Evolutionary conservation across 768 basidiomycete genomes (phyloP).

Genomic region (Mycena rosella): DNA sequence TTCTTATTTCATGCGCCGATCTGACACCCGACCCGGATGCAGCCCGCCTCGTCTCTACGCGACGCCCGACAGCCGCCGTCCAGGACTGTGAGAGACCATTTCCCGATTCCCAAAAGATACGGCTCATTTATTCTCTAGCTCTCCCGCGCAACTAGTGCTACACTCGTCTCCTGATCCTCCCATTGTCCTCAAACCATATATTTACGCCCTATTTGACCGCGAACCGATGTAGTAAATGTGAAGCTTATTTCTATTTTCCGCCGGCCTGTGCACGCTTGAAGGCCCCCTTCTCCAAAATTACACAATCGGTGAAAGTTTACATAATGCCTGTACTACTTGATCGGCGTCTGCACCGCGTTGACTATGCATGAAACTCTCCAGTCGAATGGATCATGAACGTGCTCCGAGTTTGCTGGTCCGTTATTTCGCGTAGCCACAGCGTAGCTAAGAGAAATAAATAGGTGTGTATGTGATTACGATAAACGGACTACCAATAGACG

Average conservation of each 20-base stretch:
- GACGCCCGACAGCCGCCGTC: background rate
- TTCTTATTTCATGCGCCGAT: background rate
- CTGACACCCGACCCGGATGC: background rate
- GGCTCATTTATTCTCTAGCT: background rate
- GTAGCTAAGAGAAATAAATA: too few relatives aligned
- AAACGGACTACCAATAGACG: background rate
- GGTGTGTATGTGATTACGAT: too few relatives aligned
- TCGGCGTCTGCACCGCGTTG: background rate
- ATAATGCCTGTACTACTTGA: background rate
- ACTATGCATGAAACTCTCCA: background rate
- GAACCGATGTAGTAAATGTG: background rate
- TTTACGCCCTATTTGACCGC: background rate
- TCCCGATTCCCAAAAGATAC: background rate
- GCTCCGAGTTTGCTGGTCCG: background rate
- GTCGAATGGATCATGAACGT: background rate
- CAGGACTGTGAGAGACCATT: background rate
- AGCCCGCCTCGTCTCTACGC: background rate
- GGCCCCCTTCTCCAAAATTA: background rate
- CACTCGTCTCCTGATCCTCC: background rate
- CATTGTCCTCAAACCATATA: background rate
- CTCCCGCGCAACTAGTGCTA: conserved; percentile 1
- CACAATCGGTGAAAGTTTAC: background rate
- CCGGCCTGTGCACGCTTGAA: too few relatives aligned
- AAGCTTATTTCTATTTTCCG: background rate
- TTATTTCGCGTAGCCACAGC: background rate